Base-by-base conservation (phyloP, 2,329 filamentous ascomycete species). In the Calonectria hawksworthii region DNA sequence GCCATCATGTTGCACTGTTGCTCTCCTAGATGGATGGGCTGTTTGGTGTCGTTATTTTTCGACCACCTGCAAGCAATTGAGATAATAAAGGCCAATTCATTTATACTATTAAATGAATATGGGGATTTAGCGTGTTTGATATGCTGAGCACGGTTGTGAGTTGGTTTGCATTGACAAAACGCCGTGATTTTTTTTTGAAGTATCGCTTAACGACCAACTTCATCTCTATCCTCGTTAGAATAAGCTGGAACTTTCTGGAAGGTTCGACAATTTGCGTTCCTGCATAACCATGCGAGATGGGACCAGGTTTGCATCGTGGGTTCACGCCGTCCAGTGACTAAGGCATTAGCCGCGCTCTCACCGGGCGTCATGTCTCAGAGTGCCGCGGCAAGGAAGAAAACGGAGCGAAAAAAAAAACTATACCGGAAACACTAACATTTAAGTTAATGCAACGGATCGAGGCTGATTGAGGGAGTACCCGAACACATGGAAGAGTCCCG, bases 401-500 rank as follows among this genome's bases (percentile, higher is more conserved):
- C 56, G 56, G 36, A 63, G 32, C 28, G 16, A 54, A 95, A 47
- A 54, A 95, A 47, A 28, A 54, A 28, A 34, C 14, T 23, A 63
- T 63, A 51, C 32, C 14, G 51, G 56, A 63, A 59, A 56, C 67
- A 36, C 67, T 69, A 69, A 47, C 52, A 61, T 50, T 44, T 56
- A 44, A 11, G 30, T 69, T 61, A 32, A 61, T 59, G 38, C 41
- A 64, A 30, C n/a, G 34, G 56, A 61, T 50, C 26, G 63, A 68
- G 50, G 51, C 26, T 47, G 36, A 30, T 10, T 13, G 61, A 47
- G 56, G 36, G 52, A 44, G 16, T 59, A 26, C 44, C 56, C 52
- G 41, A 61, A 50, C 21, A 50, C 32, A 52, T 70, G 68, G 68
- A 63, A 70, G 32, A 28, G 50, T 70, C 50, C 44, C 38, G 68